These are phyloP conservation scores for Sicyos baderoa DNA, from an alignment of 306 rosid genomes.

Conservation along the genomic window DNA sequence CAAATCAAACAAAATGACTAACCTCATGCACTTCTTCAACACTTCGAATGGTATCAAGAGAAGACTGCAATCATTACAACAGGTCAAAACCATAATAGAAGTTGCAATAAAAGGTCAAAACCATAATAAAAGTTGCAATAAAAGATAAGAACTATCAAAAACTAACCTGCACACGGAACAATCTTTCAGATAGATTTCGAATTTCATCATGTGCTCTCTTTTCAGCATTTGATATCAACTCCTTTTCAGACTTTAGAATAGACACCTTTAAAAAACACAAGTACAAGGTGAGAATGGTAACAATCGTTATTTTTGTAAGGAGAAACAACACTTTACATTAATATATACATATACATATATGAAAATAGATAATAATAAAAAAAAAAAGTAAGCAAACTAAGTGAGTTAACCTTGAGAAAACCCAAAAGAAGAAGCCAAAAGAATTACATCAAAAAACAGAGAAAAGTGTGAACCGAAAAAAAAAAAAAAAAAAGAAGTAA, in stretches of 20 bases:
- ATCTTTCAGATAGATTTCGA: slow-evolving; percentile 69
- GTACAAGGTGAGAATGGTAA: slow-evolving; percentile 12
- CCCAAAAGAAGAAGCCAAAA: too few relatives aligned
- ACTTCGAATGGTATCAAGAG: slow-evolving; percentile 73
- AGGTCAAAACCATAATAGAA: neutral
- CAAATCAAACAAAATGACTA: slow-evolving; percentile 12
- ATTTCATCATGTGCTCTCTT: slow-evolving; percentile 85
- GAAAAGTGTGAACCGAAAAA: too few relatives aligned
- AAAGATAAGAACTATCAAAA: slow-evolving; percentile 7
- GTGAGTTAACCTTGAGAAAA: too few relatives aligned
- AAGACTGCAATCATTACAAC: slow-evolving; percentile 44
- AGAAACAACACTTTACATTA: too few relatives aligned
- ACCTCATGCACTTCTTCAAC: slow-evolving; percentile 86
- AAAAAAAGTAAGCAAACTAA: too few relatives aligned
- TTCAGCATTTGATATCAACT: slow-evolving; percentile 72
- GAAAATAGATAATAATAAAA: too few relatives aligned
- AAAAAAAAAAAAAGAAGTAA: too few relatives aligned
- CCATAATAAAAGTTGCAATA: neutral
- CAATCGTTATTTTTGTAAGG: too few relatives aligned
- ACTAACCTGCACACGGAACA: slow-evolving; percentile 69
- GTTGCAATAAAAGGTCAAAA: neutral
- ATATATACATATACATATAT: too few relatives aligned
- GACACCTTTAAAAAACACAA: slow-evolving; percentile 44
- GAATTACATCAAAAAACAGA: too few relatives aligned
- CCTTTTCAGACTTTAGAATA: slow-evolving; percentile 64